Evolutionary conservation across 768 basidiomycete species (phyloP), one percentile per base, ranked within the genome.

Genomic region (Rhizopogon vinicolor): DNA sequence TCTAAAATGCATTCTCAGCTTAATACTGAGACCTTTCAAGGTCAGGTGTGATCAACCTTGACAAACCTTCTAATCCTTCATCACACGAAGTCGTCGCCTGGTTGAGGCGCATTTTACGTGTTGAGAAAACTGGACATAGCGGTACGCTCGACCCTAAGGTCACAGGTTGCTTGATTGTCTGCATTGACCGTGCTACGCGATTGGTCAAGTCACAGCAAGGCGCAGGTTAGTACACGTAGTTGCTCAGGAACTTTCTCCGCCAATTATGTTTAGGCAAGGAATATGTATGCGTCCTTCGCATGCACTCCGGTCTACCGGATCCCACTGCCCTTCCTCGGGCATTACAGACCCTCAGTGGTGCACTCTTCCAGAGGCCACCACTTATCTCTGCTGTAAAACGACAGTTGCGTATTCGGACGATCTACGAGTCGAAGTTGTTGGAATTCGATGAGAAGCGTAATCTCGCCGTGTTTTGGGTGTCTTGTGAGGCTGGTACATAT

Each of bases 81-180:
- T 96, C 95, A 5, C 97, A 99, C 72, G 97, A 99, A 78, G 97
- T 99, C 52, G 97, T 99, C 61, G 97, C 97, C 14, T 99, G 97
- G 97, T 75, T 99, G 59, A 83, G 95, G 63, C 85, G 97, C n/a
- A 99, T 99, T 60, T 73, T 99, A 52, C 86, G 95, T 19, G 93
- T 90, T 25, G 97, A 98, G 73, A 98, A 99, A 76, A 99, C 97
- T 0, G 97, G 97, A 41, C 97, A 99, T 75, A 97, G 94, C 57
- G 97, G 97, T 61, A 99, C 97, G 43, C 82, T 99, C 45, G 97
- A 99, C 71, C 97, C 97, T 46, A 99, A 99, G 72, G 97, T 99
- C 62, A 99, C 97, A 51, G 97, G 97, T 13, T 99, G 97, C 74
- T 71, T 99, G 62, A 98, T 98, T 66, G 97, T 99, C 41, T 99